Percentiles rank a stretch among this genome's conserved stretches.
phyloP scores from a whole-genome alignment of 352 stramenopile genomes.

The Bremia lactucae region DNA sequence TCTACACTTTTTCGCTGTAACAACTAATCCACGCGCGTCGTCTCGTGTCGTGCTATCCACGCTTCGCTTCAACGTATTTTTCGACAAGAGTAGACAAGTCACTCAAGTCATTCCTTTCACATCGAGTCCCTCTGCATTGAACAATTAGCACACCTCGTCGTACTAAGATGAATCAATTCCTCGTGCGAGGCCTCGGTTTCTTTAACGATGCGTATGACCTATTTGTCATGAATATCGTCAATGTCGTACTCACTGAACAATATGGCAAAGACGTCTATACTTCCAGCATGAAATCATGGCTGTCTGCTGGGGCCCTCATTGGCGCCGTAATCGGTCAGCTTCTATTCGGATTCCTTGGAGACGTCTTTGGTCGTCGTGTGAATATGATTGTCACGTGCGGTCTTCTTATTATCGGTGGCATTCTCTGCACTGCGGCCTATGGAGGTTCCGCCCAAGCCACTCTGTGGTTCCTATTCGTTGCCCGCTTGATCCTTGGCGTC shows the following conservation, averaged over 20 bases:
- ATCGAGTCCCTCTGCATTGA: too few relatives aligned
- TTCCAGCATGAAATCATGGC: slow-evolving; percentile 43
- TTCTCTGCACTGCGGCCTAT: slow-evolving; percentile 11
- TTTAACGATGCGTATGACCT: slow-evolving; percentile 74
- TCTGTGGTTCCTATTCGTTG: slow-evolving; percentile 12
- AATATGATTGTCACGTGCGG: slow-evolving; percentile 18
- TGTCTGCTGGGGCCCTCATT: slow-evolving; percentile 32
- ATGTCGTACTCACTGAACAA: slow-evolving; percentile 70
- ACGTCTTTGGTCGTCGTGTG: slow-evolving; percentile 15
- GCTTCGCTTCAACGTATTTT: too few relatives aligned
- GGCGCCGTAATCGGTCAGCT: slow-evolving; percentile 13
- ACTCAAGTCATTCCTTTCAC: too few relatives aligned
- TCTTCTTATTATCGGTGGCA: slow-evolving; percentile 10
- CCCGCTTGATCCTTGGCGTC: slow-evolving; percentile 10
- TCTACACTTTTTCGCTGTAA: too few relatives aligned
- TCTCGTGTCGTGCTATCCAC: too few relatives aligned
- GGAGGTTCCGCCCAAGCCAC: slow-evolving; percentile 3
- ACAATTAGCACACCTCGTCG: too few relatives aligned
- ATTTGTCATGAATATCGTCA: slow-evolving; percentile 79
- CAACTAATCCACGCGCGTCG: too few relatives aligned
- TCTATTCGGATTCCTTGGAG: slow-evolving; percentile 11
- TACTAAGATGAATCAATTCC: slow-evolving; percentile 50
- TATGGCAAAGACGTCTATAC: slow-evolving; percentile 54
- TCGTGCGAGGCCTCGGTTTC: slow-evolving; percentile 64
- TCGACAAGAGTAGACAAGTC: too few relatives aligned